phyloP scores from a whole-genome alignment of 2,329 filamentous ascomycete species.

The Plectosphaerella plurivora region DNA sequence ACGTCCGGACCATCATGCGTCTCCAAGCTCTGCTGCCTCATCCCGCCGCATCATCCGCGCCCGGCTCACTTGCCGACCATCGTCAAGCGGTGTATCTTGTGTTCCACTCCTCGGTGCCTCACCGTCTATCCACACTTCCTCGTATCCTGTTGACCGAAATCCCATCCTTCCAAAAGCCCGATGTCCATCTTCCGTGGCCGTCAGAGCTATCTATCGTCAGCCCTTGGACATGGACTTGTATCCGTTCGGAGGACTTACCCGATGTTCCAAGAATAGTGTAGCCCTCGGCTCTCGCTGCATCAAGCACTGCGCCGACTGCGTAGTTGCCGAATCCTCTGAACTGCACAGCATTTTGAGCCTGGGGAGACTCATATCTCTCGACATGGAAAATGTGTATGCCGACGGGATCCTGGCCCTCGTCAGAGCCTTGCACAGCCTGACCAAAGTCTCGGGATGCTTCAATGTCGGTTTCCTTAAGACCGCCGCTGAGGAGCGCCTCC shows the following conservation, averaged over 20 bases:
- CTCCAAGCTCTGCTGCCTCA: not conserved
- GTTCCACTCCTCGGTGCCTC: not conserved
- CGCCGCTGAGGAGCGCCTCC: slow-evolving; percentile 20
- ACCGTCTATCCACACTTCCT: slow-evolving; percentile 16
- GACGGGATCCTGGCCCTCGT: slow-evolving; percentile 10
- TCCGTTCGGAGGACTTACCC: not conserved
- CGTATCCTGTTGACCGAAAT: slow-evolving; percentile 21
- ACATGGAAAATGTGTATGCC: slow-evolving; percentile 31
- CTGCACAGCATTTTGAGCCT: not conserved
- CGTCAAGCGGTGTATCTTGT: not conserved
- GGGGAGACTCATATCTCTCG: slow-evolving; percentile 16
- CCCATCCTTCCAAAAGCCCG: slow-evolving; percentile 20
- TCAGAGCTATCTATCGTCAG: slow-evolving; percentile 16
- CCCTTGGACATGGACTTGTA: too few species aligned
- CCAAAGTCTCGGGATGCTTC: slow-evolving; percentile 11
- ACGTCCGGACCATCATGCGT: not conserved
- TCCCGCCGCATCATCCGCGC: slow-evolving; percentile 1
- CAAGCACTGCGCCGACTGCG: slow-evolving; percentile 14
- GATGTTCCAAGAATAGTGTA: not conserved
- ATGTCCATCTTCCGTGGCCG: slow-evolving; percentile 20
- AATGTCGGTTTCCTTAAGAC: slow-evolving; percentile 21
- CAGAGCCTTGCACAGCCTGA: slow-evolving; percentile 15
- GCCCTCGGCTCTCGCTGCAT: slow-evolving; percentile 4
- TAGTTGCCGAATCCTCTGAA: slow-evolving; percentile 16
- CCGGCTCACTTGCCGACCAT: not conserved